Base-by-base conservation (phyloP, 2,329 filamentous ascomycete genomes). In the Tolypocladium endophyticum region DNA sequence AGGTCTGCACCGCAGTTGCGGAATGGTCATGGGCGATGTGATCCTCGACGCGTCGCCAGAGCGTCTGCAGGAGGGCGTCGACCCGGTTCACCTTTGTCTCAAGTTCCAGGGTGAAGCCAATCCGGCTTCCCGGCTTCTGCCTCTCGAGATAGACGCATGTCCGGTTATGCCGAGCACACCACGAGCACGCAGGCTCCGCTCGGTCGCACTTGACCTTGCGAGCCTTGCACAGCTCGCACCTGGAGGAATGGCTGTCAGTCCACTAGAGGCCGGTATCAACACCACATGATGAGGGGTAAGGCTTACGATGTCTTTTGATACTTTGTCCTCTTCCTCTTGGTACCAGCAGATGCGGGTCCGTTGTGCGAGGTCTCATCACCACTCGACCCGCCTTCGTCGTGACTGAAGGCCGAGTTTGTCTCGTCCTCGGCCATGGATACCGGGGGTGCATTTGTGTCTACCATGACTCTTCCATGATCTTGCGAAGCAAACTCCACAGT, bases 101-200 rank as follows among this genome's bases (percentile, higher is more conserved):
- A 6, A 87, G 77, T 71, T 87, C 84, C 57, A 83, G 75, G 18
- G 82, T 82, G 70, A 86, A 86, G 53, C 84, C 85, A 65, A 85
- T 81, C 36, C 82, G 76, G 43, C 82, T 77, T 2, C 87, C 87
- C 9, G 87, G 86, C 70, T 88, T 89, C 74, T 88, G 88, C 50
- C 87, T 79, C 66, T 88, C 86, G 62, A 83, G 84, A 69, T 89
- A 89, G 69, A 87, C 83, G 69, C 87, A 89, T 50, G 78, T 66
- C 63, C 87, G 83, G 60, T 81, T 81, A 71, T 89, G 88, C 57
- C 86, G 82, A 56, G 83, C 74, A 70, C 87, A 90, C 87, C 87
- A 89, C 28, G 86, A 86, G 72, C 87, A 89, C n/a, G 80, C 80
- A 2, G 81, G 81, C 65, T 83, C 81, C 39, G 76, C 75, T 59